Percentiles rank a stretch among this genome's conserved stretches.
These are phyloP conservation scores for Populus euphratica DNA, from an alignment of 345 rosid genomes.

Conservation along the genomic window DNA sequence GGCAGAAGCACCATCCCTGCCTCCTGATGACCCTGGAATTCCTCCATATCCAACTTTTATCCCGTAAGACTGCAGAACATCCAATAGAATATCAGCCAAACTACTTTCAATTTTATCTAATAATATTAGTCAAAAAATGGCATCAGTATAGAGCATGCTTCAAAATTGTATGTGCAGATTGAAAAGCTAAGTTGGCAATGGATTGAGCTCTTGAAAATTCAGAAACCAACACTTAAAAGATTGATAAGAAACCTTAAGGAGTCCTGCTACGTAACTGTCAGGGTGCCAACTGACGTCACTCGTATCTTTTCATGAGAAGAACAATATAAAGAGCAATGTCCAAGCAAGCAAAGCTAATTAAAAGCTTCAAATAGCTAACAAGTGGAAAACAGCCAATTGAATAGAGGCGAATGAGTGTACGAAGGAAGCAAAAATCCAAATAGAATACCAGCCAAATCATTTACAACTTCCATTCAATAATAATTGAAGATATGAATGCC, in stretches of 20 bases:
- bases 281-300: neutral
- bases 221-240: neutral
- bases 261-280: neutral
- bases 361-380: neutral
- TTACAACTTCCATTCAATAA: neutral
- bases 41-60: slow-evolving; percentile 97
- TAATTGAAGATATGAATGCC: neutral
- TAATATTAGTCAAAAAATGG: neutral
- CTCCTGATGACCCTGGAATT: slow-evolving; percentile 90
- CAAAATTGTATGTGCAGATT: neutral
- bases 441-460: neutral
- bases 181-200: neutral
- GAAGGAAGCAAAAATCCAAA: neutral
- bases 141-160: neutral
- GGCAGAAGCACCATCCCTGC: slow-evolving; percentile 74
- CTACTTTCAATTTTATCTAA: neutral
- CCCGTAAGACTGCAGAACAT: slow-evolving; percentile 67
- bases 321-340: neutral
- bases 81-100: slow-evolving; percentile 16
- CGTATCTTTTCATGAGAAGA: neutral
- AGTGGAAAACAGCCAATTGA: neutral
- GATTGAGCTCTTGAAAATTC: neutral
- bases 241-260: neutral
- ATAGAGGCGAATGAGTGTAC: neutral
- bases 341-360: neutral